These are phyloP conservation scores for Mycena latifolia DNA, from an alignment of 768 basidiomycete species.

Conservation along the genomic window DNA sequence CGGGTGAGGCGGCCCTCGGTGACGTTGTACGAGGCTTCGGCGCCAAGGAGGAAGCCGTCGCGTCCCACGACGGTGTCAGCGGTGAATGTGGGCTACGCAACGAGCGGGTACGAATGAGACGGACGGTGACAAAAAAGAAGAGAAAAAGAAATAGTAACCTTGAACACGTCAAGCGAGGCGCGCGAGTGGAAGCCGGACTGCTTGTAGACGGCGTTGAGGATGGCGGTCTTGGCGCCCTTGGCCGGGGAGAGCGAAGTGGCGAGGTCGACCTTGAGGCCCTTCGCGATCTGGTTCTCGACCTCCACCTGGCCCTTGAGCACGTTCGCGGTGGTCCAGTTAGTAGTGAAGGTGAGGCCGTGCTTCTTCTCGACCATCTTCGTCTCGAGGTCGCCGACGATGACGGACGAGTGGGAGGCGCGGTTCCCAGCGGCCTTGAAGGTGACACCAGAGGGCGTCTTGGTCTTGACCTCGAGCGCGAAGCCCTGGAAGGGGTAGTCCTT, in stretches of 20 bases:
- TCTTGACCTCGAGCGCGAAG: constrained; percentile 86
- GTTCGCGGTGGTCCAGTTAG: constrained; percentile 97
- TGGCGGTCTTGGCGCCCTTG: constrained; percentile 83
- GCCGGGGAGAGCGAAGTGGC: constrained; percentile 87
- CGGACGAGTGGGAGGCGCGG: constrained; percentile 78
- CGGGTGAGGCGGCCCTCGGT: constrained; percentile 92
- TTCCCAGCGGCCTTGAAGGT: constrained; percentile 93
- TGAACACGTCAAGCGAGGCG: constrained; percentile 92
- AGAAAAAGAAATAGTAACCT: constrained; percentile 62
- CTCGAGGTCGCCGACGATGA: constrained; percentile 93
- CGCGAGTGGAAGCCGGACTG: constrained; percentile 96
- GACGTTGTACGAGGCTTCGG: constrained; percentile 97
- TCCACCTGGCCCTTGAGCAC: constrained; percentile 92
- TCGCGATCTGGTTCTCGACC: constrained; percentile 96
- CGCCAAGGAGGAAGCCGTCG: constrained; percentile 97
- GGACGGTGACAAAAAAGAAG: constrained; percentile 23
- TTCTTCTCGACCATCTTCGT: constrained; percentile 92
- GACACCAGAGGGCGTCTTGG: constrained; percentile 88
- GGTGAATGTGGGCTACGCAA: constrained; percentile 90
- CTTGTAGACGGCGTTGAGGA: constrained; percentile 91
- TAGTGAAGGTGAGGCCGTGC: constrained; percentile 94
- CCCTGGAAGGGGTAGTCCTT: constrained; percentile 92
- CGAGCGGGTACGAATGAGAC: constrained; percentile 14
- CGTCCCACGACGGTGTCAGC: constrained; percentile 96
- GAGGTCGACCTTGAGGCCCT: constrained; percentile 97